Percentiles rank a stretch among this genome's conserved stretches.
These are phyloP conservation scores for Lactarius trivialis DNA, from an alignment of 768 basidiomycete genomes.

Conservation along the genomic window DNA sequence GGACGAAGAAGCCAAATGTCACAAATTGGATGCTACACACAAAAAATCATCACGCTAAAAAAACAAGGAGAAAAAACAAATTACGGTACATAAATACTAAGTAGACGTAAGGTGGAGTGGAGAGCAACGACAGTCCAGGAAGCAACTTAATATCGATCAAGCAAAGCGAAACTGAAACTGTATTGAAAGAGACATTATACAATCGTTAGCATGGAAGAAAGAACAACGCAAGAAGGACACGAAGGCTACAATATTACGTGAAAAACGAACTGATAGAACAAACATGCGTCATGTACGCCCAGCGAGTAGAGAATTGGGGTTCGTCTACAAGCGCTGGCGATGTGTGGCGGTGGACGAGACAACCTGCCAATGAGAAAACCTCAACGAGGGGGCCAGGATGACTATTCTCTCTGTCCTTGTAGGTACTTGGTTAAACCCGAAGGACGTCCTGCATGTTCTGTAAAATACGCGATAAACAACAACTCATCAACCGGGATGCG, in stretches of 20 bases:
- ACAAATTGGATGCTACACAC: no score
- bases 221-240: not conserved
- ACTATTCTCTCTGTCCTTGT: not conserved
- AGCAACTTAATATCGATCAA: no score
- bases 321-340: not conserved
- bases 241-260: not conserved
- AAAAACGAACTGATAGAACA: not conserved
- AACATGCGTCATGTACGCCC: not conserved
- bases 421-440: constrained; percentile 2
- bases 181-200: not conserved
- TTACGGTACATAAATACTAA: no score
- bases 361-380: not conserved
- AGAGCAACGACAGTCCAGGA: no score
- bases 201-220: not conserved
- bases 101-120: not conserved
- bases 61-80: no score
- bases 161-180: no score
- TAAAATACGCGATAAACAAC: no score
- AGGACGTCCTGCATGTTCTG: constrained; percentile 14
- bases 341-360: no score
- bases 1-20: no score
- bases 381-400: no score
- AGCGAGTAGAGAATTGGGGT: not conserved
- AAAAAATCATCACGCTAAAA: no score
- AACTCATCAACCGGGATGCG: no score